Evolutionary conservation across 306 rosid genomes (phyloP).

Genomic region (Cucurbita moschata): DNA sequence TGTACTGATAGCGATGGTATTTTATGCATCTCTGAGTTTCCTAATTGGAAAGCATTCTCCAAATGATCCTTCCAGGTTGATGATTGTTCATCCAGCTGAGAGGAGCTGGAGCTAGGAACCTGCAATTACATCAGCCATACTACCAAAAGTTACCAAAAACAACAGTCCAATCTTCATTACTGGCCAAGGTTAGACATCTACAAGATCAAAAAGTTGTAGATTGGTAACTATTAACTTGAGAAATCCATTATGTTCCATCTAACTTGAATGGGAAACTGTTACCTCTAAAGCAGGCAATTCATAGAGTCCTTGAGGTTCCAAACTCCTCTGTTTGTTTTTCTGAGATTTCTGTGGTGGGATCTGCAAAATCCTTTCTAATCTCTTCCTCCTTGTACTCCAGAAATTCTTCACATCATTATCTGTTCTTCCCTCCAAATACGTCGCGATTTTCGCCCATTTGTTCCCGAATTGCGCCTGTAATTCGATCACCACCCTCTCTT

Average conservation of each 20-base stretch:
- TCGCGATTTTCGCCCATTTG: slow-evolving; percentile 56
- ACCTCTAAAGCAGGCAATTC: background rate
- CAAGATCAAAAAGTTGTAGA: background rate
- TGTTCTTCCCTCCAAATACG: slow-evolving; percentile 42
- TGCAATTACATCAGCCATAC: slow-evolving; percentile 11
- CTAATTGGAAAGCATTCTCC: slow-evolving; percentile 2
- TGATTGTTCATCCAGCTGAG: slow-evolving; percentile 14
- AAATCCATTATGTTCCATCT: background rate
- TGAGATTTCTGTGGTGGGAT: slow-evolving; percentile 22
- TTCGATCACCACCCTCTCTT: slow-evolving; percentile 45
- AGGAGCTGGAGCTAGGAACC: slow-evolving; percentile 25
- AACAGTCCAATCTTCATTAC: background rate
- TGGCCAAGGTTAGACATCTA: background rate
- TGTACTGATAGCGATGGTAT: slow-evolving; percentile 19
- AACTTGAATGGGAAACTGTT: background rate
- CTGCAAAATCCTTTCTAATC: slow-evolving; percentile 25
- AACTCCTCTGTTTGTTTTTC: slow-evolving; percentile 20
- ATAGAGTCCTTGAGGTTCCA: background rate
- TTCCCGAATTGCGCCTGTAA: slow-evolving; percentile 49
- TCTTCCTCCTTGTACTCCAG: slow-evolving; percentile 45
- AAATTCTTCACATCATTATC: slow-evolving; percentile 58
- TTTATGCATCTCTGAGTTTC: slow-evolving; percentile 18
- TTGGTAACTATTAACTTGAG: background rate
- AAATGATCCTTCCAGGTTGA: slow-evolving; percentile 1
- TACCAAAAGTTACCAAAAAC: background rate